Conservation (phyloP, 495 filamentous ascomycete genomes). For the Penicillium desertorum region DNA sequence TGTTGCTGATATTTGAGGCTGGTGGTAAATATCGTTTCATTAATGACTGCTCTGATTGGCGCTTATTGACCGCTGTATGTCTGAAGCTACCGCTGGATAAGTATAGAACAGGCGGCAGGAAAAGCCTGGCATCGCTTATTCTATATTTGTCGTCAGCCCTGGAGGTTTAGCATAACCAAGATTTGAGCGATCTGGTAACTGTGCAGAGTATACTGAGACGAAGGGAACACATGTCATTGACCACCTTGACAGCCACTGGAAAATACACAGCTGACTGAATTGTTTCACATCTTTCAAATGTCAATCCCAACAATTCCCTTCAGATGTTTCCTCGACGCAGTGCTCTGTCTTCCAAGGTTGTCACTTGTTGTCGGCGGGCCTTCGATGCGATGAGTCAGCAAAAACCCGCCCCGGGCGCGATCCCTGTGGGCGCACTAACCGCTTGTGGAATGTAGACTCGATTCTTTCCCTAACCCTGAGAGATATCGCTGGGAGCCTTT, state of each 20-base stretch:
- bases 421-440: slow-evolving; percentile 3
- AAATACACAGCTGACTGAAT: not conserved
- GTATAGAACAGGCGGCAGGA: not conserved
- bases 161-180: too few relatives aligned
- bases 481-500: not conserved
- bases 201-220: too few relatives aligned
- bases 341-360: not conserved
- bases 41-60: too few relatives aligned
- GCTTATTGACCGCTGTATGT: not conserved
- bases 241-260: not conserved
- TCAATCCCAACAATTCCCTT: not conserved
- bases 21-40: not conserved
- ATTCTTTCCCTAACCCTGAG: not conserved
- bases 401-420: not conserved
- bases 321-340: not conserved
- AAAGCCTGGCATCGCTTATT: too few relatives aligned
- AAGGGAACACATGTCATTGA: too few relatives aligned
- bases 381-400: slow-evolving; percentile 6
- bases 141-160: too few relatives aligned
- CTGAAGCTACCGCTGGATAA: not conserved
- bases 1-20: not conserved
- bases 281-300: not conserved
- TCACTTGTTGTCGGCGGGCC: not conserved
- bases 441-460: slow-evolving; percentile 14
- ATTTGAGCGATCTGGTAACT: too few relatives aligned